Conservation (phyloP, 139 green algal genomes). For the Volvox africanus region DNA sequence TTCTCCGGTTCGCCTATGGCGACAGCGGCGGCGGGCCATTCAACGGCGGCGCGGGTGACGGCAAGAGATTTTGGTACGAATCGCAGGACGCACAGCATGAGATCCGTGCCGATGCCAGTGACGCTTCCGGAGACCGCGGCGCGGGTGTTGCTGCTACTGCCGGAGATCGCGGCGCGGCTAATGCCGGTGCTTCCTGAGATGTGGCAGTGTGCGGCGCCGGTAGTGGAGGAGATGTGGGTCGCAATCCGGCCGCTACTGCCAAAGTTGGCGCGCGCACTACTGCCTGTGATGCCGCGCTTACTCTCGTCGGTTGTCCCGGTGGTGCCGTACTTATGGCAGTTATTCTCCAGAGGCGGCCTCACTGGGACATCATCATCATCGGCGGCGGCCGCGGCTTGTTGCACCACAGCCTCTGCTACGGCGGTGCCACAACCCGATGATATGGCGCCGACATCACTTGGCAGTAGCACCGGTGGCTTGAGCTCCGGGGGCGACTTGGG, state of each 20-base stretch:
- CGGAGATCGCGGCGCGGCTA: background rate
- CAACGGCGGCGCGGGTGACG: background rate
- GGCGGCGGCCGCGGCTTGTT: background rate
- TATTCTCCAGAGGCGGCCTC: background rate
- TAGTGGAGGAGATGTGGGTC: conserved; percentile 26
- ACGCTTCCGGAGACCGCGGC: background rate
- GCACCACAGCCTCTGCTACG: background rate
- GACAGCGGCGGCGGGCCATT: background rate
- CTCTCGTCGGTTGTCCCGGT: background rate
- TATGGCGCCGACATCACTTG: background rate
- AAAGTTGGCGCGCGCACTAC: background rate
- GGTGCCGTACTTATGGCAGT: background rate
- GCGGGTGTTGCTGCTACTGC: conserved; percentile 2
- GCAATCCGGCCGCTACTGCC: conserved; percentile 15
- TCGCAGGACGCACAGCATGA: background rate
- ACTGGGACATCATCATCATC: background rate
- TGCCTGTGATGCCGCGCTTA: conserved; percentile 3
- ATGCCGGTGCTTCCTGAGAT: conserved; percentile 29
- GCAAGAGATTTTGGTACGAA: background rate
- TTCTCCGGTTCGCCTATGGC: background rate
- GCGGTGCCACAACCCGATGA: background rate
- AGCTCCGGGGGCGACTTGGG: background rate
- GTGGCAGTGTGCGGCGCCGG: background rate
- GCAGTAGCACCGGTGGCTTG: background rate
- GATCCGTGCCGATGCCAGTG: background rate